Conservation (phyloP, 2,329 filamentous ascomycete species). For the Colletotrichum musicola region DNA sequence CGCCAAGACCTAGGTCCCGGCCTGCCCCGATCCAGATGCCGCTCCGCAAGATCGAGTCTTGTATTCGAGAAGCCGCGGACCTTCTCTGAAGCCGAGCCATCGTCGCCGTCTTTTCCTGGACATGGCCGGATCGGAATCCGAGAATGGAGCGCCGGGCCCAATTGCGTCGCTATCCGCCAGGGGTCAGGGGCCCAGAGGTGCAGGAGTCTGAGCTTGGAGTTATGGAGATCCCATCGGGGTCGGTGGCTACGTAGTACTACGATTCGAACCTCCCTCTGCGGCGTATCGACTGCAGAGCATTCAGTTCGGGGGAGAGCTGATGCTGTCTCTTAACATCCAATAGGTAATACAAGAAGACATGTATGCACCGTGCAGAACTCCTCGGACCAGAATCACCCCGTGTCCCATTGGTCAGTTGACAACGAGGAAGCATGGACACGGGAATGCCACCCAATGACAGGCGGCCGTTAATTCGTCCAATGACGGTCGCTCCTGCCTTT, state of each 20-base stretch:
- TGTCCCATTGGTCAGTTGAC: no score
- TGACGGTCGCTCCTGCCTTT: no score
- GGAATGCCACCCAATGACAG: no score
- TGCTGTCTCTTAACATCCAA: no score
- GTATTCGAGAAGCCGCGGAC: slow-evolving; percentile 5
- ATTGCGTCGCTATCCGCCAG: background rate
- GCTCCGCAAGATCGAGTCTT: background rate
- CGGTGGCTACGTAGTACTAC: no score
- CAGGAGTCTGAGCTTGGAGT: background rate
- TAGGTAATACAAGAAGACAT: no score
- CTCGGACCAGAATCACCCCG: no score
- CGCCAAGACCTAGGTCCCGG: background rate
- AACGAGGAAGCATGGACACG: no score
- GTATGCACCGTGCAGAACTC: no score
- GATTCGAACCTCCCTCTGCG: background rate
- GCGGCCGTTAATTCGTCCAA: no score
- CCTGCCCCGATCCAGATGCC: slow-evolving; percentile 2
- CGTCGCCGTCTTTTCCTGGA: background rate
- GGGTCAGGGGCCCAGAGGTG: background rate
- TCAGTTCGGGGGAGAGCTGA: no score
- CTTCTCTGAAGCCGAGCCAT: background rate
- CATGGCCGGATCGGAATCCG: background rate
- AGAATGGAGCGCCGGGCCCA: background rate
- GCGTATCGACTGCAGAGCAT: background rate
- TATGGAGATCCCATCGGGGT: background rate